phyloP scores from a whole-genome alignment of 768 basidiomycete species.

The Porphyrellus cyaneotinctus region DNA sequence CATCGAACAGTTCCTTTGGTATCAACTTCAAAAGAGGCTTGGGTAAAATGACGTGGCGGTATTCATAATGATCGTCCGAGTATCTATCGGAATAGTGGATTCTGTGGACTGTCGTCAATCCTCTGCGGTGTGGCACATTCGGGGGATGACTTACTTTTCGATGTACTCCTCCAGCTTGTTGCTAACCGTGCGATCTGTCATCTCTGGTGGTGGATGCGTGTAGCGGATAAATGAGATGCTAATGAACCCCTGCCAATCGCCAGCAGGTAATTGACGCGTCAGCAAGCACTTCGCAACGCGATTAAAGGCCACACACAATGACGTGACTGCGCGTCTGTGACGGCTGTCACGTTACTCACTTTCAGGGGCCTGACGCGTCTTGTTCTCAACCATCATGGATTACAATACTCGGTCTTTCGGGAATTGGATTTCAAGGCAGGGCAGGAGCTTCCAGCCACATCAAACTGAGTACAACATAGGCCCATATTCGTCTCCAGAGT shows the following conservation, averaged over 20 bases:
- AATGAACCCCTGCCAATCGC: too few relatives aligned
- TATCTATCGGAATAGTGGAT: constrained; percentile 92
- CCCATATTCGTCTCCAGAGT: constrained; percentile 8
- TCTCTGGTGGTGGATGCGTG: constrained; percentile 8
- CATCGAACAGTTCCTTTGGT: constrained; percentile 79
- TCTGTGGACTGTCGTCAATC: constrained; percentile 36
- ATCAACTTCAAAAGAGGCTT: constrained; percentile 92
- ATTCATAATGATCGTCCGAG: constrained; percentile 89
- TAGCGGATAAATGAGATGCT: background rate
- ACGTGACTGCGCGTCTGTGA: constrained; percentile 29
- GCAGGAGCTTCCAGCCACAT: background rate
- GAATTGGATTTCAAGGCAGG: background rate
- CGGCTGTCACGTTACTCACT: constrained; percentile 14
- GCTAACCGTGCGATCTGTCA: constrained; percentile 37
- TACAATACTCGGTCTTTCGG: background rate
- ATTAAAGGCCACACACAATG: constrained; percentile 5
- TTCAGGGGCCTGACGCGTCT: constrained; percentile 4
- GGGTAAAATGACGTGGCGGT: constrained; percentile 95
- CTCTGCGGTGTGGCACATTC: constrained; percentile 13
- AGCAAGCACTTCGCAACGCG: background rate
- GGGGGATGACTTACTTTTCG: constrained; percentile 54
- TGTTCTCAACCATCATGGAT: constrained; percentile 15
- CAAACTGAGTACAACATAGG: background rate
- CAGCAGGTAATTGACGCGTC: too few relatives aligned
- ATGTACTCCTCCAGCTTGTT: constrained; percentile 71